Evolutionary conservation across 2,329 filamentous ascomycete genomes (phyloP), one percentile per base, ranked within the genome.

Genomic region (Penicillium sp.): DNA sequence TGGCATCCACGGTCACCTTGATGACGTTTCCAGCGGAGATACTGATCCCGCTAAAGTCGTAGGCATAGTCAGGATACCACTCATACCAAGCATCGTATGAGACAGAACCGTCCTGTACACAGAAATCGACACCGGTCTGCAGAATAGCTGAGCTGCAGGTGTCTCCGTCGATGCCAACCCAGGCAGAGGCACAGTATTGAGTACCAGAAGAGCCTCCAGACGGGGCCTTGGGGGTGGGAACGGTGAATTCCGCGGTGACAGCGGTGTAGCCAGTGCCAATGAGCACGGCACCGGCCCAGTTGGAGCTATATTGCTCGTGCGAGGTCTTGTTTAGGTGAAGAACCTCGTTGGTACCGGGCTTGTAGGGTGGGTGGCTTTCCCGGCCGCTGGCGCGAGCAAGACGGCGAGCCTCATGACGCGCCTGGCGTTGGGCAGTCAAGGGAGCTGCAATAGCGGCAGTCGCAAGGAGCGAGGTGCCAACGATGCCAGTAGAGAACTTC

Each of bases 81-180:
- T 86, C 83, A 64, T 85, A 86, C 83, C 84, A 86, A 16, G 83
- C 82, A 54, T 82, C 79, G 63, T 79, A 86, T 9, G 73, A 77
- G 3, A 79, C 76, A 0, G 67, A 60, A 19, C 70, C 71, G 2
- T 73, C 75, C 41, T 77, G 65, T 33, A 82, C 70, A 50, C 78
- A 80, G 70, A 85, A 84, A 70, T 85, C 83, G 49, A 86, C 69
- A 47, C 84, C 84, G 3, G 82, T 82, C 70, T 85, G 83, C 2
- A 86, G 73, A 54, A 85, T 84, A 10, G 82, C 81, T 6, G 73
- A 78, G 19, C 62, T 62, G 71, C 81, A 85, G 6, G 81, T 83
- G 63, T 85, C 82, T n/a, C 84, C 84, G 60, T 86, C 84, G 52
- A 87, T 85, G 36, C 84, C 83, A 11, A 86, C 83, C 84, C 83